These are phyloP conservation scores for Blumeriella jaapii DNA, from an alignment of 2,329 filamentous ascomycete genomes.

Conservation along the genomic window DNA sequence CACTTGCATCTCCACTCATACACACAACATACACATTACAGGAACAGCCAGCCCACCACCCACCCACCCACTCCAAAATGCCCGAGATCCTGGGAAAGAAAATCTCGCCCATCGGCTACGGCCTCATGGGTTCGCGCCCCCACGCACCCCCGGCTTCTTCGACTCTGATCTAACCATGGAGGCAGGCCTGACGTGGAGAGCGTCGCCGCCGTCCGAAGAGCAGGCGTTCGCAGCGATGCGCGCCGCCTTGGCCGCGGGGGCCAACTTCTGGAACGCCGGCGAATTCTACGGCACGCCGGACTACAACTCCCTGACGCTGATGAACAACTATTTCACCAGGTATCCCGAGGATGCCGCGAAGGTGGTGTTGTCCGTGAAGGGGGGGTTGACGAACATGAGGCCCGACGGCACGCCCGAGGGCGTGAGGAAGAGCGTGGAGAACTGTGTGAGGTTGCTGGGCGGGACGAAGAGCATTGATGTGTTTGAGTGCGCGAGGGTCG, in stretches of 20 bases:
- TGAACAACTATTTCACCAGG: conserved; percentile 50
- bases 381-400: conserved; percentile 30
- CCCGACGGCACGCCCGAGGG: conserved; percentile 42
- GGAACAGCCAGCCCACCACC: neutral
- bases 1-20: neutral
- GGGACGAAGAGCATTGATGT: conserved; percentile 42
- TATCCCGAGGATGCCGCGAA: conserved; percentile 53
- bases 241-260: conserved; percentile 35
- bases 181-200: conserved; percentile 27
- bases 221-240: conserved; percentile 44
- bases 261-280: conserved; percentile 47
- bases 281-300: conserved; percentile 51
- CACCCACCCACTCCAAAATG: conserved; percentile 8
- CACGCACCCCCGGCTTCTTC: too few relatives aligned
- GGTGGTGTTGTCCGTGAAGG: conserved; percentile 52
- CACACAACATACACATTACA: neutral
- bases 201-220: conserved; percentile 30
- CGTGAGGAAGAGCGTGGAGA: conserved; percentile 46
- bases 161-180: neutral
- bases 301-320: conserved; percentile 45
- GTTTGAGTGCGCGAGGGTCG: conserved; percentile 32
- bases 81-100: conserved; percentile 20
- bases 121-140: conserved; percentile 16
- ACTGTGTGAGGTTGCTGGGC: conserved; percentile 37
- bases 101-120: conserved; percentile 21